Evolutionary conservation across 78 protist species (phyloP).

Genomic region (Isochrysis galbana): DNA sequence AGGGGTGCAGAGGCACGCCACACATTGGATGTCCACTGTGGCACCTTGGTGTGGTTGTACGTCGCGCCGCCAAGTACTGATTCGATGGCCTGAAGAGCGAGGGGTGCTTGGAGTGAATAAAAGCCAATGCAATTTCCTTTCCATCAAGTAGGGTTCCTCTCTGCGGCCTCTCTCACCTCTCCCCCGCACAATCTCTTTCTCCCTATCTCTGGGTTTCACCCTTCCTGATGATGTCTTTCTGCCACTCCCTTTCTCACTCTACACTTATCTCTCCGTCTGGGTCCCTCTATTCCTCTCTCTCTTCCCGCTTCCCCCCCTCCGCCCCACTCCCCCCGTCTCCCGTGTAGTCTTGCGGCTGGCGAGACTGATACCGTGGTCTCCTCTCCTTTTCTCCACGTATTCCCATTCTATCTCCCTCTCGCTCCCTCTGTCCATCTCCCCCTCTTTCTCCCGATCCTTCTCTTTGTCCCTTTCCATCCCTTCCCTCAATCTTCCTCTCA

Average conservation of each 20-base stretch:
- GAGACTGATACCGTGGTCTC: no score
- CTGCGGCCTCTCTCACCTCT: background rate
- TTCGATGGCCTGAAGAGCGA: background rate
- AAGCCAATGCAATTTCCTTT: background rate
- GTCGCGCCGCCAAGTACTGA: background rate
- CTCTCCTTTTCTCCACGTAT: no score
- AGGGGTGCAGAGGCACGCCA: background rate
- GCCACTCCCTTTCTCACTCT: no score
- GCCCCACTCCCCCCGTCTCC: no score
- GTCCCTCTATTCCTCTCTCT: no score
- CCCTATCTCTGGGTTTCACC: background rate
- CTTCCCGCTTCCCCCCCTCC: no score
- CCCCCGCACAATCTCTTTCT: background rate
- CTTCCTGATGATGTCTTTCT: background rate
- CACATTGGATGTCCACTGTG: background rate
- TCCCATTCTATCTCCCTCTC: no score
- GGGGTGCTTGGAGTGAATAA: background rate
- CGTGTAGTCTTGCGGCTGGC: no score
- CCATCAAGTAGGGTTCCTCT: background rate
- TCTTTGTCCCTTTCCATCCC: background rate
- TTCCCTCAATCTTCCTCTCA: background rate
- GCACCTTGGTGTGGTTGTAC: slow-evolving; percentile 31
- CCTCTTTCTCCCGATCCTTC: no score
- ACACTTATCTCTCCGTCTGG: no score
- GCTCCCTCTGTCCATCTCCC: no score